Evolutionary conservation across 164 flowering plant genomes (phyloP).

Genomic region (Nymphaea colorata): DNA sequence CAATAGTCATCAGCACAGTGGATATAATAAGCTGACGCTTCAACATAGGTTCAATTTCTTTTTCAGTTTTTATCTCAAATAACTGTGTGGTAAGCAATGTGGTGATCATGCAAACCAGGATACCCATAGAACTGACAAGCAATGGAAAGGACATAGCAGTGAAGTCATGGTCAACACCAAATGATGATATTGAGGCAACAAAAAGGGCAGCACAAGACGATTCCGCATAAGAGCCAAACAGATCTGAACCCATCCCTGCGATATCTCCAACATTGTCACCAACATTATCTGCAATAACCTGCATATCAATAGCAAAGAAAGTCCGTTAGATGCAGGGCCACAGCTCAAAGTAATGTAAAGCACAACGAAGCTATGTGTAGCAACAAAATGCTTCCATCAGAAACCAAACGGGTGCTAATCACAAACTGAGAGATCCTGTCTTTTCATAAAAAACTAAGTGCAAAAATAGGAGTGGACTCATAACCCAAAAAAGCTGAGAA

Average conservation of each 20-base stretch:
- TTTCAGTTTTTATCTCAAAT: constrained; percentile 7
- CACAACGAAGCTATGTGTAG: not conserved
- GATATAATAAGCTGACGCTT: constrained; percentile 11
- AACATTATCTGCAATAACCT: constrained; percentile 16
- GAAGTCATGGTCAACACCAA: constrained; percentile 10
- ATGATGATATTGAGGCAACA: constrained; percentile 12
- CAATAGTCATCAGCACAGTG: constrained; percentile 11
- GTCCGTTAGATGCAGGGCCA: no score
- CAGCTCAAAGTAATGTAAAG: not conserved
- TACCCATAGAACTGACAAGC: constrained; percentile 11
- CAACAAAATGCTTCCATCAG: not conserved
- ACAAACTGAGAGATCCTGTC: no score
- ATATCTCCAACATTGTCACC: constrained; percentile 18
- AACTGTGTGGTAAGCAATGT: constrained; percentile 10
- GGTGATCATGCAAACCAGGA: constrained; percentile 10
- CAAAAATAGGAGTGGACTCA: not conserved
- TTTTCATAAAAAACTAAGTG: no score
- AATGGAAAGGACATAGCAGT: constrained; percentile 11
- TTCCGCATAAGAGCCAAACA: constrained; percentile 14
- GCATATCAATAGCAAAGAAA: not conserved
- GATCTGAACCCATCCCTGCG: constrained; percentile 17
- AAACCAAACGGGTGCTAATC: not conserved
- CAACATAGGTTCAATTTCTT: constrained; percentile 7
- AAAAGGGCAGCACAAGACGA: constrained; percentile 12
- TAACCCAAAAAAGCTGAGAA: not conserved